phyloP scores from a whole-genome alignment of 768 basidiomycete genomes.

The Lactarius quietus region DNA sequence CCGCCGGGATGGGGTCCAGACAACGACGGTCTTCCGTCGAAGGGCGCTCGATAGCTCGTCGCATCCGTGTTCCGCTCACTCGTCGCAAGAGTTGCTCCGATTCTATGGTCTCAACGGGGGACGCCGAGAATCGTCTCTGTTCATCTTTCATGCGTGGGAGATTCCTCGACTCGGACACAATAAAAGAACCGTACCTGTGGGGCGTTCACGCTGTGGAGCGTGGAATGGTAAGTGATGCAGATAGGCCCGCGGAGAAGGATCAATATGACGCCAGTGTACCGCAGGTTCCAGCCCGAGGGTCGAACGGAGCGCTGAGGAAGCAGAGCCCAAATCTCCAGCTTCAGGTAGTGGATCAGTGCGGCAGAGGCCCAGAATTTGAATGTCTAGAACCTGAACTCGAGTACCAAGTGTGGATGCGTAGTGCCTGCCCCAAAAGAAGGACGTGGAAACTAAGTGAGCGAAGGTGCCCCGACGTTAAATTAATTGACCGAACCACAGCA shows the following conservation, averaged over 20 bases:
- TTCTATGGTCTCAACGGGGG: not conserved
- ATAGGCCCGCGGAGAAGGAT: not conserved
- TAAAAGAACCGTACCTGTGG: not conserved
- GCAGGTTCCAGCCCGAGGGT: not conserved
- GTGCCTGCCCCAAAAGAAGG: not conserved
- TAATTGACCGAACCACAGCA: not conserved
- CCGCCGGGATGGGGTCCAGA: not conserved
- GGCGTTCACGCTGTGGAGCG: not conserved
- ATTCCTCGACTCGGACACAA: not conserved
- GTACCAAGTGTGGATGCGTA: not conserved
- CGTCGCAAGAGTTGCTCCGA: not conserved
- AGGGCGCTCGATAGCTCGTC: not conserved
- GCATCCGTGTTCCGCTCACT: not conserved
- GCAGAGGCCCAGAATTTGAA: not conserved
- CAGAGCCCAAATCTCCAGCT: not conserved
- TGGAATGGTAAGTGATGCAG: not conserved
- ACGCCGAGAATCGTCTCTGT: not conserved
- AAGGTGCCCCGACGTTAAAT: not conserved
- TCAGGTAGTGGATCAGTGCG: not conserved
- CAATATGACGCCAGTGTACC: not conserved
- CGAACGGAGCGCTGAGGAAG: not conserved
- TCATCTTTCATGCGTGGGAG: not conserved
- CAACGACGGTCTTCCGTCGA: not conserved
- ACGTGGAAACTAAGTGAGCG: not conserved
- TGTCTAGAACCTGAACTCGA: not conserved